Base-by-base conservation (phyloP, 768 basidiomycete species). In the Pisolithus tinctorius region DNA sequence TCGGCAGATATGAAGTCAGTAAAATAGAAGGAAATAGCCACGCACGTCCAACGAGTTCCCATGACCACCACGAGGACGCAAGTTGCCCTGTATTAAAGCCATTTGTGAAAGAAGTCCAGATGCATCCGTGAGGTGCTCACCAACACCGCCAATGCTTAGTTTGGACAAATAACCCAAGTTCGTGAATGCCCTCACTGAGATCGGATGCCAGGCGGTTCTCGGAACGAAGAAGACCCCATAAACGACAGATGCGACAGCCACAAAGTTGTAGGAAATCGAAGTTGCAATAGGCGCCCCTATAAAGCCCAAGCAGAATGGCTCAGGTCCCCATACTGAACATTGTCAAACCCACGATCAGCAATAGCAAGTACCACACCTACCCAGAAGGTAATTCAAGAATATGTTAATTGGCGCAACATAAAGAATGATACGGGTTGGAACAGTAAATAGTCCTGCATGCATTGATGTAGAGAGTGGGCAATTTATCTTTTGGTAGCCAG, bases 41-140 rank as follows among this genome's bases (percentile, higher is more conserved):
- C 65, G 10, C 31, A 66, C 65, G 69, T 29, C 83, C 85, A 40
- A 91, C 73, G 2, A 92, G 76, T 65, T 95, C 93, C 95, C 94
- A 95, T 30, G 87, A 86, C 93, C 94, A 97, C 94, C 94, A 97
- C 67, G 95, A 94, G 1, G 82, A 83, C 2, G 86, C 90, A 2
- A 83, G 84, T 66, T 92, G 91, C 3, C 83, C 83, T 76, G 54
- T 39, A 30, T n/a, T 14, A 20, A 23, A 26, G 3, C 9, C 25
- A 13, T 30, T 49, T 29, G 9, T 41, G 8, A 13, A 23, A 41
- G 4, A 11, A 20, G 17, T 41, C 17, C 40, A n/a, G 11, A 8
- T 45, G 16, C 23, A 23, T 31, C 4, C 25, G 39, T 3, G n/a
- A 38, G 17, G 17, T 31, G 63, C 75, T 45, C 48, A 76, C 83